Evolutionary conservation across 805 yeast species (phyloP), one percentile per base, ranked within the genome.

Genomic region (Kuraishia ogatae): DNA sequence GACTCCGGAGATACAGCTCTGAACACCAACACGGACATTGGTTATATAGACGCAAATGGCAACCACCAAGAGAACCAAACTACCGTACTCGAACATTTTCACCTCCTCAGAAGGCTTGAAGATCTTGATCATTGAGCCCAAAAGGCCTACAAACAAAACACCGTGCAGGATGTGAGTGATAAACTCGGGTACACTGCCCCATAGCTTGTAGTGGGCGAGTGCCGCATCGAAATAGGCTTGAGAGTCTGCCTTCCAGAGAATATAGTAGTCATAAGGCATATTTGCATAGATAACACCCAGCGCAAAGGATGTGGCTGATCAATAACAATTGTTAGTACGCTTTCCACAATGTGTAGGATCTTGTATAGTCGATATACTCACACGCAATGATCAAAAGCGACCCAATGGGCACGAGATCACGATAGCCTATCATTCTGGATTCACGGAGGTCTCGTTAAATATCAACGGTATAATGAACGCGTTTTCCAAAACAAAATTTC

Each of bases 51-150:
- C 80, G 63, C 93, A 83, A 50, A 87, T 71, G 20, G 87, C 87
- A 43, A 84, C 73, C 68, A 91, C 85, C 66, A 80, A 80, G 56
- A 89, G 78, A n/a, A 82, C 83, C 61, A 92, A 74, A 11, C 96
- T 76, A 50, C 92, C 96, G 62, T 96, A 96, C 70, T 93, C 99
- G 66, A 94, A 93, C 67, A 85, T 80, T 68, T 87, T 85, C 63
- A 88, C 79, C 52, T 93, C 96, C 53, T 87, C 93, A 50, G 80
- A 67, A n/a, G 98, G 97, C 71, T 86, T 87, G 74, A 85, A 90
- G 55, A 93, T 78, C 74, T 90, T 90, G 66, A 87, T 78, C 60
- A 85, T 75, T 56, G 84, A 74, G 5, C 97, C 97, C 51, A 81
- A 50, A 55, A 90, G 75, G 2, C 96, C 97, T 28, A 91, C 53